Evolutionary conservation across 2,329 filamentous ascomycete genomes (phyloP), one percentile per base, ranked within the genome.

Genomic region (Clonostachys chloroleuca): DNA sequence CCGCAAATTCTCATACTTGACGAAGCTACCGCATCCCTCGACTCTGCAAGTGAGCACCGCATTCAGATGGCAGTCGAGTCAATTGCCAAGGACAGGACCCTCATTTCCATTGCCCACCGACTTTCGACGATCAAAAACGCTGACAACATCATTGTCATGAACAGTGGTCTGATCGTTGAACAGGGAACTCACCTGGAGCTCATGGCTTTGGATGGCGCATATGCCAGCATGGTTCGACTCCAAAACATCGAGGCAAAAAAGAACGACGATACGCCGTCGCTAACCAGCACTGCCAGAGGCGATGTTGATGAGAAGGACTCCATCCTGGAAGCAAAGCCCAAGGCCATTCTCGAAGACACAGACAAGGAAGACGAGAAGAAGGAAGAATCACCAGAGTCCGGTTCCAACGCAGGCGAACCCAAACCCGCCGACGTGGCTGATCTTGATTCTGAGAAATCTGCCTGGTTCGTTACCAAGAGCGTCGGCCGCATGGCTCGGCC

Each of bases 81-180:
- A 46, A 63, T 77, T 52, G 58, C 70, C 3, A 67, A 72, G 46
- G 73, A 76, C 45, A 72, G 84, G 20, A 87, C 84, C 1, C 82
- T 84, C 0, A 80, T 88, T 47, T 73, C 82, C 14, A 84, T 88
- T 51, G 83, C 84, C 1, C 81, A 84, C 59, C 69, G 81, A 3
- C 63, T 84, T 2, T 80, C 77, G 0, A 84, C 81, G 1, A 80
- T 84, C 51, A 77, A 75, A 55, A 74, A 81, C 46, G 84, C 84
- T 0, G 81, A 88, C 54, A 78, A 81, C 50, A 87, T 89, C 48
- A 69, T 87, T 17, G 84, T 88, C 16, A 72, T 87, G 59, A 72
- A 78, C 13, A 68, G 75, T 46, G 84, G 85, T 0, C 62, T 72
- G 43, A 74, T 84, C 5, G 67, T 84, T 12, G 84, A 88, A 59